A percentile compares a stretch with the other conserved stretches of the same genome.
Conservation (phyloP, 768 basidiomycete species). For the Coprinellus micaceus region DNA sequence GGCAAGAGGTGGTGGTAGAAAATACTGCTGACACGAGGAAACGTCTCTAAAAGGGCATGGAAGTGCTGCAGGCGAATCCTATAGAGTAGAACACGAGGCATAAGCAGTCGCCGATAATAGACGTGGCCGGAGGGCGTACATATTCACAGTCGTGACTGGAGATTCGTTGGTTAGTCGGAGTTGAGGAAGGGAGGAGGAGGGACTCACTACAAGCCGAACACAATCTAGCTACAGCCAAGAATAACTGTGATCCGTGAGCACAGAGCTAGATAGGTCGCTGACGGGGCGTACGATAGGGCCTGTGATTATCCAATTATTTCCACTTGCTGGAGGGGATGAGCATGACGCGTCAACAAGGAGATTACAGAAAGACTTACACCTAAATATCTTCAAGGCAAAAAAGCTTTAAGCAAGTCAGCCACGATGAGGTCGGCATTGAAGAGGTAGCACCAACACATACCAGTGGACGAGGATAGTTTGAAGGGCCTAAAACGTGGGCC, state of each 20-base stretch:
- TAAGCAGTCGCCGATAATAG: background rate
- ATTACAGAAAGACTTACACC: conserved; percentile 3
- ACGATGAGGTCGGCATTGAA: conserved; percentile 25
- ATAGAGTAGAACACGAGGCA: background rate
- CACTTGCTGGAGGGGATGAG: conserved; percentile 29
- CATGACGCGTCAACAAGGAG: background rate
- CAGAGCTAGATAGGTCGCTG: background rate
- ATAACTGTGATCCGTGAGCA: background rate
- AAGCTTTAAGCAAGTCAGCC: conserved; percentile 10
- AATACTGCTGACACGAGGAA: conserved; percentile 15
- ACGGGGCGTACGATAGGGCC: conserved; percentile 13
- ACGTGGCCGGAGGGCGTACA: conserved; percentile 16
- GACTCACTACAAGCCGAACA: conserved; percentile 11
- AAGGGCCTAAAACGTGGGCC: conserved; percentile 28
- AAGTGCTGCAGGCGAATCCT: conserved; percentile 35
- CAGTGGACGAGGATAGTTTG: conserved; percentile 51
- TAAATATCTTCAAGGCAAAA: conserved; percentile 15
- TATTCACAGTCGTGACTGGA: conserved; percentile 26
- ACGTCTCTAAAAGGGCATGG: conserved; percentile 13
- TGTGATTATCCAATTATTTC: conserved; percentile 30
- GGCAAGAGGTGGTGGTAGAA: background rate
- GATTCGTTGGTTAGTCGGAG: background rate
- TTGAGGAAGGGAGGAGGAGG: background rate
- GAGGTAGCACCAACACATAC: conserved; percentile 27
- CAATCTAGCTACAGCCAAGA: conserved; percentile 3